Base-by-base conservation (phyloP, 2,329 filamentous ascomycete species). In the Fusarium sp. region DNA sequence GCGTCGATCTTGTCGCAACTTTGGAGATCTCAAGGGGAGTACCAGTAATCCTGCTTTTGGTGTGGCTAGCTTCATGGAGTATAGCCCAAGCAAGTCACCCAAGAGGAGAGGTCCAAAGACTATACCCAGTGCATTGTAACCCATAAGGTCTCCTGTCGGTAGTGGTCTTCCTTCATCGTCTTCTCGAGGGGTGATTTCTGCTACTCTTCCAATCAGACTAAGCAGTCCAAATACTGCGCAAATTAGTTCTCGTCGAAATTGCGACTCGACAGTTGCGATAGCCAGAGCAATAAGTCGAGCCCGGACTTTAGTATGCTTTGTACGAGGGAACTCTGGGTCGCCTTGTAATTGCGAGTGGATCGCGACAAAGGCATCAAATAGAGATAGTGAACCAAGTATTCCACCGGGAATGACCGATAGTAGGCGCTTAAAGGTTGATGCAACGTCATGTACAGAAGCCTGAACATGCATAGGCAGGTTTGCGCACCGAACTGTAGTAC, bases 181-280 rank as follows among this genome's bases (percentile, higher is more conserved):
- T 72, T 88, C 84, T 28, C 84, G 80, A 6, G 83, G 82, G 0
- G 83, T 78, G 34, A 80, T 82, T 73, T 91, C 86, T 3, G 88
- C 86, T 6, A 83, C 79, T 28, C 85, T 80, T 3, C 88, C 89
- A 57, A 92, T 83, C 37, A 90, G 80, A 53, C 85, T 88, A 12
- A 91, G 79, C 13, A 92, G 80, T 1, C 89, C 90, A 74, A 92
- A 89, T 0, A 92, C 88, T 7, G 88, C 86, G 65, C 87, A 91
- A 42, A 92, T 88, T 5, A 92, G 79, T 46, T 91, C 87, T 26
- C 89, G 82, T 41, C 88, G 84, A 62, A 86, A 87, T 54, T 84
- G 84, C 1, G 88, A 90, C 56, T 82, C 80, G n/a, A 90, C 78
- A 1, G 86, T 86, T 2, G 83, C 83, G 41, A 92, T 83, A 9